Base-by-base conservation (phyloP, 305 asterid genomes). In the Withania somnifera region DNA sequence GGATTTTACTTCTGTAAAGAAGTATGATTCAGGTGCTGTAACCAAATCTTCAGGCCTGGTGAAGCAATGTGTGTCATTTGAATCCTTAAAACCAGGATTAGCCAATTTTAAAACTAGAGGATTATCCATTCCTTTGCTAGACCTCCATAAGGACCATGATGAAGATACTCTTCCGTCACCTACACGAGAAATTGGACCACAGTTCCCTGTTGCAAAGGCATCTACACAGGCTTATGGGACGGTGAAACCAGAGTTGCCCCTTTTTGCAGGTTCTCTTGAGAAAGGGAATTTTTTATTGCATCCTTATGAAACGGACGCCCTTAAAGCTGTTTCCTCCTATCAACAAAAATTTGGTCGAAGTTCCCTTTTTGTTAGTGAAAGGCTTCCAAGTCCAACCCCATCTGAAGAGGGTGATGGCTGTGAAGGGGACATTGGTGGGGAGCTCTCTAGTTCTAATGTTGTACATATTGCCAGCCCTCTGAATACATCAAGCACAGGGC, bases 361-460 rank as follows among this genome's bases (percentile, higher is more conserved):
- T 80, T 89, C 98, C 60, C 84, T 87, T 88, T 88, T 85, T 66
- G 85, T 84, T 92, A 87, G 84, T 34, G 94, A 91, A 58, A 86
- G 88, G 71, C 95, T 96, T 83, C 99, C 99, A 38, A 96, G 99
- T 86, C 99, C 99, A 78, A 96, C 99, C 61, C 99, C 99, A 76
- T 96, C 99, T 6, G 97, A 90, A 87, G 97, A 94, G 57, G 93
- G 88, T 81, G 92, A 90, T 84, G 75, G 77, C 84, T 95, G 87
- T 67, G 94, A 90, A 84, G 91, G 85, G 87, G 98, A 94, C 71
- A 87, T 81, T 38, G 78, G 85, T 75, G 96, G 85, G 57, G 99
- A 94, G 90, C 91, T 96, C 79, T 86, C 94, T 80, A 92, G 99
- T 87, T 86, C 90, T 84, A 47, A 87, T 77, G 64, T 26, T 61